Conservation (phyloP, 768 basidiomycete genomes). For the Asterophora parasitica region DNA sequence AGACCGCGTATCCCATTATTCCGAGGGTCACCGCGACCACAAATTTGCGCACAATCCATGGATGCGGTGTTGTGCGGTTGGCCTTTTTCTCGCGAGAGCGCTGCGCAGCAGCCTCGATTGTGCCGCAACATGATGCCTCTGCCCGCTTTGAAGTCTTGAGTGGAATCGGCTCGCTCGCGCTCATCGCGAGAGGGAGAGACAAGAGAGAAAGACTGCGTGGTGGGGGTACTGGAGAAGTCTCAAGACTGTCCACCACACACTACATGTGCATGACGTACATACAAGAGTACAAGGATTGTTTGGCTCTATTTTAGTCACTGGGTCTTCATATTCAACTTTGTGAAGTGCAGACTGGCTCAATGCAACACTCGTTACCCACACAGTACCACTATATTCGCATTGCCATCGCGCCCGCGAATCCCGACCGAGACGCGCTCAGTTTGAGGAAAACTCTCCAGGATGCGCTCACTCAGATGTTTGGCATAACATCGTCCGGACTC, state of each 20-base stretch:
- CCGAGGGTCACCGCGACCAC: conserved; percentile 54
- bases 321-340: too few species aligned
- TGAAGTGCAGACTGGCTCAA: conserved; percentile 7
- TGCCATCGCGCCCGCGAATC: conserved; percentile 31
- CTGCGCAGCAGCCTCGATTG: conserved; percentile 44
- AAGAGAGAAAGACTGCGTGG: not conserved
- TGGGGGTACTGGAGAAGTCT: not conserved
- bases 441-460: conserved; percentile 55
- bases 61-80: conserved; percentile 48
- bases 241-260: too few species aligned
- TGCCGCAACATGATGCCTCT: conserved; percentile 40
- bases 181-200: not conserved
- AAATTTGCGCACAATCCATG: conserved; percentile 73
- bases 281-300: not conserved
- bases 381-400: conserved; percentile 45
- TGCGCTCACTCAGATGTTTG: conserved; percentile 49
- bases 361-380: conserved; percentile 20
- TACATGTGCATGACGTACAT: conserved; percentile 12
- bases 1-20: conserved; percentile 62
- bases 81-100: conserved; percentile 37
- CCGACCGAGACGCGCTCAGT: conserved; percentile 33
- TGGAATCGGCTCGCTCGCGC: not conserved
- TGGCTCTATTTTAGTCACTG: not conserved
- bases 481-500: conserved; percentile 43
- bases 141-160: not conserved